A percentile compares a stretch with the other conserved stretches of the same genome.
Evolutionary conservation across 805 yeast genomes (phyloP).

Genomic region (Saturnispora diversa): DNA sequence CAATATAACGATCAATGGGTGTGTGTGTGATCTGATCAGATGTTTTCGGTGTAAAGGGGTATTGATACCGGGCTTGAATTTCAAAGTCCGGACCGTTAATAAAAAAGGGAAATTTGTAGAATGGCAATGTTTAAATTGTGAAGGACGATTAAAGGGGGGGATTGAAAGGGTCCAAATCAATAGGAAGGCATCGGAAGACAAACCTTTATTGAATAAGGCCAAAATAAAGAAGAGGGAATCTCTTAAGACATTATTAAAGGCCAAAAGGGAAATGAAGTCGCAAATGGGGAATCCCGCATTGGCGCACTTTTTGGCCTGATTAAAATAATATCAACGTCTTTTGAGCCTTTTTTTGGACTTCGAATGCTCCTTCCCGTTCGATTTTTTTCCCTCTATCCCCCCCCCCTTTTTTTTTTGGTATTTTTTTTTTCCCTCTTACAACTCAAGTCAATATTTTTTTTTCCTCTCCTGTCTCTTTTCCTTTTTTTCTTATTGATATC

Average conservation of each 20-base stretch:
- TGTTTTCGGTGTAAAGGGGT: slow-evolving; percentile 11
- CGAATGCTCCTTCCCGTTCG: too few relatives aligned
- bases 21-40: slow-evolving; percentile 3
- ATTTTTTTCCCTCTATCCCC: too few relatives aligned
- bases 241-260: slow-evolving; percentile 3
- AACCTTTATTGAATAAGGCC: neutral
- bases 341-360: too few relatives aligned
- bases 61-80: slow-evolving; percentile 14
- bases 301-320: neutral
- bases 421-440: neutral
- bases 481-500: too few relatives aligned
- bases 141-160: slow-evolving; percentile 7
- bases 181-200: too few relatives aligned
- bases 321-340: too few relatives aligned
- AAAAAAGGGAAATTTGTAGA: slow-evolving; percentile 5
- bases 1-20: neutral
- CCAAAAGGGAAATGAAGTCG: slow-evolving; percentile 4
- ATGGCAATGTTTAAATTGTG: slow-evolving; percentile 7
- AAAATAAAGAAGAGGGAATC: neutral
- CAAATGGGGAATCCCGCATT: slow-evolving; percentile 9
- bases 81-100: slow-evolving; percentile 13
- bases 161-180: too few relatives aligned
- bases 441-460: too few relatives aligned
- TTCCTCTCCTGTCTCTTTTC: too few relatives aligned
- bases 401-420: too few relatives aligned